phyloP scores from a whole-genome alignment of 768 basidiomycete genomes.

The Amanita fuliginea region DNA sequence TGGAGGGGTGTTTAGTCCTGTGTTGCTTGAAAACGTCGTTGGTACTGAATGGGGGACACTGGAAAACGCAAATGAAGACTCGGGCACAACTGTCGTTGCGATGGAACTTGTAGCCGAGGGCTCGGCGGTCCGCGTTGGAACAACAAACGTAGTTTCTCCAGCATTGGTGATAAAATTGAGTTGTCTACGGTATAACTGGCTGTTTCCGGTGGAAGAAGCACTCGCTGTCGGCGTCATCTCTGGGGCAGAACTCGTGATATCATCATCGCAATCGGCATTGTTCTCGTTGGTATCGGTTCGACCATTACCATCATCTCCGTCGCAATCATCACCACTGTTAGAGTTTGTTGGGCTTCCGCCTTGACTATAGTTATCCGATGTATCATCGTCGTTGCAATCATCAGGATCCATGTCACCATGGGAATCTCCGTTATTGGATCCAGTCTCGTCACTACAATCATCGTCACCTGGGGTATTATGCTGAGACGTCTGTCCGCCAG shows the following conservation, averaged over 20 bases:
- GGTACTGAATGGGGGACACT: no score
- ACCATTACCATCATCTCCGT: constrained; percentile 7
- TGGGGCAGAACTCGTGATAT: constrained; percentile 6
- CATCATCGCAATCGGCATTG: constrained; percentile 7
- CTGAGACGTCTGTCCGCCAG: no score
- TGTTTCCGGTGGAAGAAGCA: neutral
- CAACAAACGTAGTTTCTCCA: neutral
- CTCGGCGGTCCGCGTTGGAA: neutral
- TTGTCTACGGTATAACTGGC: neutral
- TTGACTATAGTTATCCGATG: neutral
- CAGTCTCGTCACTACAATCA: neutral
- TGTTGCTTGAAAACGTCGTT: no score
- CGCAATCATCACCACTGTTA: neutral
- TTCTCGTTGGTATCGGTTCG: constrained; percentile 3
- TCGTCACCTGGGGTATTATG: no score
- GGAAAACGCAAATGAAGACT: no score
- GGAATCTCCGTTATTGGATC: neutral
- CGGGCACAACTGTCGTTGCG: neutral
- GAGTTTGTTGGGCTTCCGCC: constrained; percentile 3
- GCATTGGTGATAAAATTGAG: neutral
- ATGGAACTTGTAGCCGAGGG: neutral
- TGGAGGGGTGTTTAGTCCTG: neutral
- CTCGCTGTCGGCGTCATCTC: neutral
- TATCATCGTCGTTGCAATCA: constrained; percentile 8
- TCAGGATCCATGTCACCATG: neutral